Percentiles rank a stretch among this genome's conserved stretches.
Evolutionary conservation across 2,329 filamentous ascomycete species (phyloP).

Genomic region (Harringtonia lauricola): DNA sequence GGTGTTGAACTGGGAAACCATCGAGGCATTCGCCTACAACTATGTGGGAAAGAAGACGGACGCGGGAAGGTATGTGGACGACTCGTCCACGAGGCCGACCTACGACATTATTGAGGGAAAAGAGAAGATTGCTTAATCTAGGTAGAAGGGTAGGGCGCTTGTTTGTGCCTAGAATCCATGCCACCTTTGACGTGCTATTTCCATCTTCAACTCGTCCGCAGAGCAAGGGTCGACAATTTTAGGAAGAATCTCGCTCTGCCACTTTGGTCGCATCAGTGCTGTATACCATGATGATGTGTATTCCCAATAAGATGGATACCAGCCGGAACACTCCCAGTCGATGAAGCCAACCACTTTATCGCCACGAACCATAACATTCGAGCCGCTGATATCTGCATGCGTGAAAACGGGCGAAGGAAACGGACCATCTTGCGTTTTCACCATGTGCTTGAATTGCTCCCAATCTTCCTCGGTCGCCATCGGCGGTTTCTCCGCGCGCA

Average conservation of each 20-base stretch:
- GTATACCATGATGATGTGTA: conserved; percentile 10
- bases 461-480: neutral
- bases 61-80: conserved; percentile 12
- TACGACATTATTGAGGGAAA: conserved; percentile 17
- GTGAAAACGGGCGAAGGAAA: conserved; percentile 30
- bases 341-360: conserved; percentile 29
- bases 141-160: too few relatives aligned
- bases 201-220: neutral
- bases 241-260: neutral
- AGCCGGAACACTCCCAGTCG: conserved; percentile 36
- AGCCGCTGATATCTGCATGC: conserved; percentile 34
- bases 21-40: conserved; percentile 21
- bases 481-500: neutral
- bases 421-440: neutral
- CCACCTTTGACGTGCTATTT: neutral
- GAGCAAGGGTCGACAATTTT: neutral
- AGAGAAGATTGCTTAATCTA: conserved; percentile 8
- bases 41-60: conserved; percentile 24
- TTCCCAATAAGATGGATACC: conserved; percentile 31
- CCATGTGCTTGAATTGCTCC: neutral
- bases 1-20: conserved; percentile 23
- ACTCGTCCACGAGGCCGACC: conserved; percentile 17
- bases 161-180: too few relatives aligned
- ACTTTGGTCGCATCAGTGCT: neutral
- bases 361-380: conserved; percentile 30